Conservation (phyloP, 2,329 filamentous ascomycete species). For the Aspergillus puulaauensis region DNA sequence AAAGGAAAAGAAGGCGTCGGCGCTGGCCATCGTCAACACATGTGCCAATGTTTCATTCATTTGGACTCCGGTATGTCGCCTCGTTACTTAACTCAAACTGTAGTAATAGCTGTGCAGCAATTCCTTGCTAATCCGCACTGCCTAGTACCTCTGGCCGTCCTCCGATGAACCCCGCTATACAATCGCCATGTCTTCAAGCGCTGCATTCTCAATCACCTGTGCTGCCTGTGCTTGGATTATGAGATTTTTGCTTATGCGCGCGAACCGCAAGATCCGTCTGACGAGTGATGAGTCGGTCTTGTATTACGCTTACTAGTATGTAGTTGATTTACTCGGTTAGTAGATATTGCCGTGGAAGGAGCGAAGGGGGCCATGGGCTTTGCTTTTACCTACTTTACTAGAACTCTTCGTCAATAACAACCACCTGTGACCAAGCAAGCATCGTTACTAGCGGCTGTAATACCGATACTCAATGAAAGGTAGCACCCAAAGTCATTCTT, state of each 20-base stretch:
- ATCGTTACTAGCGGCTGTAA: no score
- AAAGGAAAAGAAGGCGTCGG: constrained; percentile 45
- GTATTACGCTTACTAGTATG: constrained; percentile 18
- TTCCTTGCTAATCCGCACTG: not conserved
- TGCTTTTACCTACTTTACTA: no score
- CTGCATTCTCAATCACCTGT: constrained; percentile 16
- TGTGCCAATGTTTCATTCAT: constrained; percentile 42
- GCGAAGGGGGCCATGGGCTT: no score
- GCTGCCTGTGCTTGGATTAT: constrained; percentile 17
- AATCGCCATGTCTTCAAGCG: constrained; percentile 19
- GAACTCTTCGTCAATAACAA: no score
- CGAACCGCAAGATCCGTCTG: constrained; percentile 19
- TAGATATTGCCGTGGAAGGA: not conserved
- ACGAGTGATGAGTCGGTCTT: constrained; percentile 16
- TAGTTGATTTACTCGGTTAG: no score
- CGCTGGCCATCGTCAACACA: constrained; percentile 44
- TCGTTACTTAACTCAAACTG: not conserved
- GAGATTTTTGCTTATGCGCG: constrained; percentile 17
- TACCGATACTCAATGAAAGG: no score
- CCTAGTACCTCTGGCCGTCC: constrained; percentile 35
- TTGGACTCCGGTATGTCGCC: constrained; percentile 26
- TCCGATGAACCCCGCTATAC: constrained; percentile 20
- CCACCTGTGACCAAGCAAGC: no score
- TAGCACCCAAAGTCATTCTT: no score
- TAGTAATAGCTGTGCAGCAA: not conserved